These are phyloP conservation scores for Aspergillus ustus DNA, from an alignment of 2,329 filamentous ascomycete genomes.

Conservation along the genomic window DNA sequence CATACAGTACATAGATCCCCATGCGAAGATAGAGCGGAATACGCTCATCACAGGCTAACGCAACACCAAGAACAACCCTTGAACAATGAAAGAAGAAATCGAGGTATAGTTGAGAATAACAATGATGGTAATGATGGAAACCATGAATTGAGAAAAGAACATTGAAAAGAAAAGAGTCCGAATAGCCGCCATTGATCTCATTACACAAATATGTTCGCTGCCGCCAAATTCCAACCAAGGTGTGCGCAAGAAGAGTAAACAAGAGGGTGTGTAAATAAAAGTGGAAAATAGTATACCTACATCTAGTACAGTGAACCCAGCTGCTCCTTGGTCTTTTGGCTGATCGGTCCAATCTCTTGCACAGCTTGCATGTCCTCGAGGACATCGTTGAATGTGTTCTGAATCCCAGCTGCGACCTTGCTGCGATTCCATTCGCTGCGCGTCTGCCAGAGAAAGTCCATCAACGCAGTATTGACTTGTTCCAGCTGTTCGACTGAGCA, in stretches of 20 bases:
- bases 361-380: constrained; percentile 64
- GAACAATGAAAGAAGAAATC: constrained; percentile 10
- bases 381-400: constrained; percentile 72
- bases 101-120: constrained; percentile 16
- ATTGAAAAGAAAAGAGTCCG: constrained; percentile 5
- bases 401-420: constrained; percentile 67
- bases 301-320: constrained; percentile 26
- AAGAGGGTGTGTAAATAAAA: not conserved
- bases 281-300: constrained; percentile 4
- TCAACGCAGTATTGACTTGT: constrained; percentile 86
- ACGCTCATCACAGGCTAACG: constrained; percentile 4
- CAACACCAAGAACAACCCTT: constrained; percentile 12
- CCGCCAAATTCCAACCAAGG: constrained; percentile 17
- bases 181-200: constrained; percentile 23
- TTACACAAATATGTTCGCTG: constrained; percentile 25
- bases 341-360: constrained; percentile 43
- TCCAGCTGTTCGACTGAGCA: constrained; percentile 93
- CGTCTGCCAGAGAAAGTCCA: constrained; percentile 85
- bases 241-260: constrained; percentile 15
- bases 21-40: not conserved
- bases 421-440: constrained; percentile 83
- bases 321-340: constrained; percentile 40
- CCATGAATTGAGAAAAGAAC: not conserved
- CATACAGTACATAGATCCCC: not conserved
- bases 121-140: constrained; percentile 6